Conservation (phyloP, 2,329 filamentous ascomycete genomes). For the Phaeosphaeriaceae sp. region DNA sequence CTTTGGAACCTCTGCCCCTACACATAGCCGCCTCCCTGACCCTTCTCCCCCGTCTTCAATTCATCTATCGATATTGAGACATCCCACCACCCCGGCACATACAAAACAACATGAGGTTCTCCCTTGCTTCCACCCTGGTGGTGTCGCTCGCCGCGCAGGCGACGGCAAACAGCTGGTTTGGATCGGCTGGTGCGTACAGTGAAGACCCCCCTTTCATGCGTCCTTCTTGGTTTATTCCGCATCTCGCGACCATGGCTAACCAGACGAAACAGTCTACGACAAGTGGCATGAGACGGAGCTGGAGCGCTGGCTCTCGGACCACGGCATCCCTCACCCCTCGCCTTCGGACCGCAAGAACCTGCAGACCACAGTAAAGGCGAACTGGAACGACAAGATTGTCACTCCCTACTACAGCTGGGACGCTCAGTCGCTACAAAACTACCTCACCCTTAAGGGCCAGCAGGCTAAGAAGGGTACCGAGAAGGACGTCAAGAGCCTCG, state of each 20-base stretch:
- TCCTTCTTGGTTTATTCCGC: not conserved
- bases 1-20: constrained; percentile 15
- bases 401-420: constrained; percentile 82
- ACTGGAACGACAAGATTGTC: constrained; percentile 83
- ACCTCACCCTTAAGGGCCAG: constrained; percentile 74
- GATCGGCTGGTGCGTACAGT: constrained; percentile 74
- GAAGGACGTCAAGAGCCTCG: constrained; percentile 71
- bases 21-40: constrained; percentile 13
- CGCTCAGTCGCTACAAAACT: constrained; percentile 69
- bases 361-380: constrained; percentile 85
- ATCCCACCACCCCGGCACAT: constrained; percentile 14
- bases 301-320: constrained; percentile 93
- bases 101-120: constrained; percentile 75
- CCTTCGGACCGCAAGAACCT: constrained; percentile 92
- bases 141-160: constrained; percentile 75
- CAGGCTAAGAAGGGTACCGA: constrained; percentile 72
- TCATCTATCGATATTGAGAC: constrained; percentile 28
- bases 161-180: constrained; percentile 83
- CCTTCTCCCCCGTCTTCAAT: constrained; percentile 17
- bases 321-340: constrained; percentile 89
- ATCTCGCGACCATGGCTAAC: constrained; percentile 17
- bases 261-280: constrained; percentile 76
- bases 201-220: constrained; percentile 25
- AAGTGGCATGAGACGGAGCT: constrained; percentile 99
- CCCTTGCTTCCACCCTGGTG: constrained; percentile 71